These are phyloP conservation scores for Pelagomonas calceolata DNA, from an alignment of 108 stramenopile species.

Conservation along the genomic window DNA sequence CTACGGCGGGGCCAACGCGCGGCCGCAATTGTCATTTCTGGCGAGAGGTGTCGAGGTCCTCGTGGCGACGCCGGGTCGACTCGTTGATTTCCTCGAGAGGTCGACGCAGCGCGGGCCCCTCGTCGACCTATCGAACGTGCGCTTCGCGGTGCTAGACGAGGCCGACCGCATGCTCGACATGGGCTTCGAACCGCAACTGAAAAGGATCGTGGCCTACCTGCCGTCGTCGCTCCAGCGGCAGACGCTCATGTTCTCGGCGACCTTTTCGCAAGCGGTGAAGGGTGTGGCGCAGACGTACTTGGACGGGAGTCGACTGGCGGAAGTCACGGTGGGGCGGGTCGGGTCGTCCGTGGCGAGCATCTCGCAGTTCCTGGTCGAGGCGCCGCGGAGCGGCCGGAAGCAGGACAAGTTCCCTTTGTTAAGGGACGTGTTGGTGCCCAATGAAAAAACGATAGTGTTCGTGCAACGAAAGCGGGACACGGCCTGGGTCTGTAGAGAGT, in stretches of 20 bases:
- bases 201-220: conserved; percentile 51
- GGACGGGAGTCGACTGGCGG: conserved; percentile 22
- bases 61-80: conserved; percentile 96
- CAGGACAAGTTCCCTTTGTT: conserved; percentile 30
- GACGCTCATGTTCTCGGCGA: conserved; percentile 95
- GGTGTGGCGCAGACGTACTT: conserved; percentile 56
- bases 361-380: conserved; percentile 35
- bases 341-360: conserved; percentile 32
- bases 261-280: conserved; percentile 85
- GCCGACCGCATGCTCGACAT: conserved; percentile 98
- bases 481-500: conserved; percentile 10
- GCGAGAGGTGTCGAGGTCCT: conserved; percentile 67
- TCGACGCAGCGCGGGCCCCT: conserved; percentile 56
- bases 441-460: conserved; percentile 46
- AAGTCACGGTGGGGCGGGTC: conserved; percentile 31
- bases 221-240: conserved; percentile 60
- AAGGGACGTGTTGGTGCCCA: conserved; percentile 27
- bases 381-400: conserved; percentile 37
- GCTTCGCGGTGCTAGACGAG: conserved; percentile 89
- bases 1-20: conserved; percentile 76
- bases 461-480: conserved; percentile 36
- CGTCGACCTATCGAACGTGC: conserved; percentile 64
- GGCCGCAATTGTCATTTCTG: conserved; percentile 43
- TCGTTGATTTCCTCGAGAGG: conserved; percentile 85
- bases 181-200: conserved; percentile 77